phyloP scores from a whole-genome alignment of 2,329 filamentous ascomycete genomes.

The Pseudonectria buxi region DNA sequence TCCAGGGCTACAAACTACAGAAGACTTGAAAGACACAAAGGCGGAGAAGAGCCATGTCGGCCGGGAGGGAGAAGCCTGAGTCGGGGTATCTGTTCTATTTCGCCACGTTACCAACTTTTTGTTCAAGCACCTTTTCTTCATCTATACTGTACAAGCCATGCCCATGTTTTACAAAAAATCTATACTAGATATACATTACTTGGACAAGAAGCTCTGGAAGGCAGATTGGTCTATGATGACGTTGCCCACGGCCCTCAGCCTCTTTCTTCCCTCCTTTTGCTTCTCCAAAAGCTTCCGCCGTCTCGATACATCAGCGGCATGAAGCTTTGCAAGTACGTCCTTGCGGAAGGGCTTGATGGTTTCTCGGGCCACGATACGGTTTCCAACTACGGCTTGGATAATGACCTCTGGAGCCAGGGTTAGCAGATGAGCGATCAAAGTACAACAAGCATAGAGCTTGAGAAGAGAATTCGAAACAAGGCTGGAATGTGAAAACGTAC shows the following conservation, averaged over 20 bases:
- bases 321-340: conserved; percentile 87
- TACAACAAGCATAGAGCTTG: no score
- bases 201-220: conserved; percentile 89
- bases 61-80: background rate
- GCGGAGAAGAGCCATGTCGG: no score
- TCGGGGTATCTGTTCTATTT: conserved; percentile 5
- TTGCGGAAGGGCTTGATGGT: conserved; percentile 96
- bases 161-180: background rate
- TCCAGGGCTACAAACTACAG: background rate
- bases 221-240: conserved; percentile 95
- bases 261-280: conserved; percentile 93
- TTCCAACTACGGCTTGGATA: conserved; percentile 84
- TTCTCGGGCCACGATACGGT: conserved; percentile 79
- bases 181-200: conserved; percentile 37
- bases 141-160: conserved; percentile 9
- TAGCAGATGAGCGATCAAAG: conserved; percentile 5
- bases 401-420: conserved; percentile 59
- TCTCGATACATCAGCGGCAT: conserved; percentile 79
- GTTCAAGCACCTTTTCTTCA: conserved; percentile 1
- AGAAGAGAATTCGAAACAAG: background rate
- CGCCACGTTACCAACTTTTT: background rate
- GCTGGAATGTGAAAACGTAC: conserved; percentile 22
- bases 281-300: conserved; percentile 86
- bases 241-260: conserved; percentile 75
- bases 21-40: background rate